These are phyloP conservation scores for Exserohilum turcica DNA, from an alignment of 2,329 filamentous ascomycete genomes.

Conservation along the genomic window DNA sequence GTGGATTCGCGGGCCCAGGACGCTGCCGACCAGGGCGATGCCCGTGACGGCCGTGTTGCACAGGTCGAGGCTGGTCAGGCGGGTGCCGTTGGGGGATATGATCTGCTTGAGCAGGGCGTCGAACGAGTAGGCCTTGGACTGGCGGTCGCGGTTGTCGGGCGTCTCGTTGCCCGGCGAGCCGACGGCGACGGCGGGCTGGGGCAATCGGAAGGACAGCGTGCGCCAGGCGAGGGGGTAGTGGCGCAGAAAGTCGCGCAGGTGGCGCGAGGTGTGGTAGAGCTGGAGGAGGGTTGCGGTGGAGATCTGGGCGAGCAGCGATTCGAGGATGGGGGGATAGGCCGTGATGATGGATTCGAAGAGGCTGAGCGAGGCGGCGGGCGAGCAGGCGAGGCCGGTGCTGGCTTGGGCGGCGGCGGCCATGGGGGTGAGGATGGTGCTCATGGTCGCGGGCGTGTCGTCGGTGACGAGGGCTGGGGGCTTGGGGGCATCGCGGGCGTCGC, in stretches of 20 bases:
- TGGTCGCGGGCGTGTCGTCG: not conserved
- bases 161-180: slow-evolving; percentile 49
- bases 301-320: slow-evolving; percentile 63
- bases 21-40: slow-evolving; percentile 60
- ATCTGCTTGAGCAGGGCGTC: slow-evolving; percentile 63
- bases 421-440: not conserved
- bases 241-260: slow-evolving; percentile 60
- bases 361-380: slow-evolving; percentile 28
- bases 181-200: slow-evolving; percentile 46
- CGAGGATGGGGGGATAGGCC: slow-evolving; percentile 62
- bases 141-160: slow-evolving; percentile 50
- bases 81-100: slow-evolving; percentile 61
- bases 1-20: slow-evolving; percentile 59
- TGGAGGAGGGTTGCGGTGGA: slow-evolving; percentile 62
- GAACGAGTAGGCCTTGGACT: slow-evolving; percentile 63
- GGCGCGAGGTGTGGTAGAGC: slow-evolving; percentile 63
- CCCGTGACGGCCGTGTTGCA: slow-evolving; percentile 66
- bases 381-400: slow-evolving; percentile 7
- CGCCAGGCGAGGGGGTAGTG: slow-evolving; percentile 66
- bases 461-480: too few species aligned
- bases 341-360: slow-evolving; percentile 61
- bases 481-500: slow-evolving; percentile 9
- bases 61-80: slow-evolving; percentile 62
- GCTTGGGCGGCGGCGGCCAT: slow-evolving; percentile 9
- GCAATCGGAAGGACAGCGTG: slow-evolving; percentile 63